Evolutionary conservation across 2,329 filamentous ascomycete species (phyloP).

Genomic region (Fusarium beomiforme): DNA sequence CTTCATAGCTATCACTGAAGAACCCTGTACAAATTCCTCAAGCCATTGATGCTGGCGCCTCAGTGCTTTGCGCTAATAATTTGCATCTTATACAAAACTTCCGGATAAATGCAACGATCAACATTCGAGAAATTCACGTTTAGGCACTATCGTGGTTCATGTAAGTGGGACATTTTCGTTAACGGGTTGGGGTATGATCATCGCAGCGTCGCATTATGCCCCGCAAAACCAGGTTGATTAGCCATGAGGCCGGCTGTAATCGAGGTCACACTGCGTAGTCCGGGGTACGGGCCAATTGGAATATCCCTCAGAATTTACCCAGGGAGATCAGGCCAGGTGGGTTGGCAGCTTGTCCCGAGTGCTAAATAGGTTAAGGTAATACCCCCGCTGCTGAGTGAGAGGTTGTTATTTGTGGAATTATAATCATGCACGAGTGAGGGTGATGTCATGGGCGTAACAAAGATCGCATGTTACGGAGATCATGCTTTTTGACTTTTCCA

Average conservation of each 20-base stretch:
- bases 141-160: constrained; percentile 11
- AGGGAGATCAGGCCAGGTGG: constrained; percentile 7
- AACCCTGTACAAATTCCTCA: background rate
- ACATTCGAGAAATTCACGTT: constrained; percentile 3
- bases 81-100: background rate
- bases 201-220: constrained; percentile 7
- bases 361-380: background rate
- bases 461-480: background rate
- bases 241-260: constrained; percentile 19
- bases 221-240: constrained; percentile 26
- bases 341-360: background rate
- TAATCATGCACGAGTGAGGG: background rate
- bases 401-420: background rate
- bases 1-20: constrained; percentile 1
- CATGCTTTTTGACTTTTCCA: background rate
- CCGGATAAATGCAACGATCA: constrained; percentile 10
- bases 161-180: constrained; percentile 11
- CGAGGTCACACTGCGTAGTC: background rate
- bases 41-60: background rate
- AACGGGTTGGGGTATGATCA: constrained; percentile 14
- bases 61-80: background rate
- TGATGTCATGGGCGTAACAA: background rate
- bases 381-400: background rate
- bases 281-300: background rate
- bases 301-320: background rate